Percentiles rank a stretch among this genome's conserved stretches.
Conservation (phyloP, 306 rosid species). For the Vigna hirtella region DNA sequence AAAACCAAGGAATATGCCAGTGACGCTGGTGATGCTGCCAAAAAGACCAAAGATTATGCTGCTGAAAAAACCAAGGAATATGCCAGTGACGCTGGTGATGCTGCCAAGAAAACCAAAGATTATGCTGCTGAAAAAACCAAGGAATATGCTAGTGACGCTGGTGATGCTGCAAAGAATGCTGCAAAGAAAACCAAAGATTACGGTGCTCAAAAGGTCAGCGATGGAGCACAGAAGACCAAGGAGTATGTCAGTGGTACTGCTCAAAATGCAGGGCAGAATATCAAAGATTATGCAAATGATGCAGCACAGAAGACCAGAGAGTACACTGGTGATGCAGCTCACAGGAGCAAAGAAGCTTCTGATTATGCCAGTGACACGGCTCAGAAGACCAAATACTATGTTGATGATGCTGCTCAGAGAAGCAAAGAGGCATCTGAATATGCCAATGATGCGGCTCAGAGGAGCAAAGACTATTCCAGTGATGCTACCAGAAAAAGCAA, state of each 20-base stretch:
- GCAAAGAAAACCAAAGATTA: background rate
- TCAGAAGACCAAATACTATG: constrained; percentile 6
- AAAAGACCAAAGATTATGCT: constrained; percentile 18
- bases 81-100: background rate
- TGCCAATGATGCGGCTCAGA: background rate
- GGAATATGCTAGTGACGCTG: constrained; percentile 28
- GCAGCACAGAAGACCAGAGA: background rate
- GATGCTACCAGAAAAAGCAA: constrained; percentile 17
- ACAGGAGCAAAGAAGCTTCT: constrained; percentile 20
- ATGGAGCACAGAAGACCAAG: background rate
- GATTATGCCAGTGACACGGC: constrained; percentile 20
- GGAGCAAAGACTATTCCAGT: background rate
- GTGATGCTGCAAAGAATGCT: background rate
- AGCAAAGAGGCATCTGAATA: background rate
- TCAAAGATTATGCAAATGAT: constrained; percentile 14
- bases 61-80: constrained; percentile 38
- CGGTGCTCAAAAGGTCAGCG: no score
- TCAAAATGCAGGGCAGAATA: constrained; percentile 1
- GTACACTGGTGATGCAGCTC: constrained; percentile 1
- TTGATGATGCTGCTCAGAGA: constrained; percentile 1
- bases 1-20: constrained; percentile 35
- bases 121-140: constrained; percentile 12
- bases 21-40: background rate
- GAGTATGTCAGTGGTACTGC: background rate
- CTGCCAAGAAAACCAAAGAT: constrained; percentile 3